These are phyloP conservation scores for Ogataea ramenticola DNA, from an alignment of 805 yeast genomes.

Conservation along the genomic window DNA sequence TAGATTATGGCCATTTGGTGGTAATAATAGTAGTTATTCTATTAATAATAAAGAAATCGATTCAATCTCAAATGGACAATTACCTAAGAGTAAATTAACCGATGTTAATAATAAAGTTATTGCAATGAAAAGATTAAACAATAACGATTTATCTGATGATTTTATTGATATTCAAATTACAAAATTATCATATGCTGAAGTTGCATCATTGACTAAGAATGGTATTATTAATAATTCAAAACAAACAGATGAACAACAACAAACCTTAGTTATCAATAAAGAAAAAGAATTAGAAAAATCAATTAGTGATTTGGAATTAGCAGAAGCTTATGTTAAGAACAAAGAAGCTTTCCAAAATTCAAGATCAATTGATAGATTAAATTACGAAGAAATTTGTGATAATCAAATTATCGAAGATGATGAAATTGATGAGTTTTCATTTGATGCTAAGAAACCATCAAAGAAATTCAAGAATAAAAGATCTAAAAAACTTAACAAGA, in stretches of 20 bases:
- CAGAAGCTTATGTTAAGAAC: conserved; percentile 11
- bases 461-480: conserved; percentile 7
- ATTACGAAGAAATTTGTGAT: background rate
- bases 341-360: conserved; percentile 2
- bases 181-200: conserved; percentile 47
- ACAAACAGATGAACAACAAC: background rate
- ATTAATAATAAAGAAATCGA: no score
- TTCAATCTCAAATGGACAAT: conserved; percentile 1
- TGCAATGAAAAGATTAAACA: conserved; percentile 22
- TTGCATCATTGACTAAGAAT: conserved; percentile 26
- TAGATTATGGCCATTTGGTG: conserved; percentile 14
- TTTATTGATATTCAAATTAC: conserved; percentile 40
- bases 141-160: conserved; percentile 26
- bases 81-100: conserved; percentile 3
- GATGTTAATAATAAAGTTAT: conserved; percentile 18
- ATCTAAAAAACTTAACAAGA: background rate
- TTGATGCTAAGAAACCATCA: conserved; percentile 7
- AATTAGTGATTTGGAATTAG: conserved; percentile 25
- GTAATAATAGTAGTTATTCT: no score
- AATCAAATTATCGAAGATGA: conserved; percentile 3
- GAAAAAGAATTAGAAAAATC: conserved; percentile 24
- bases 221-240: background rate
- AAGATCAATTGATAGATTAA: conserved; percentile 3
- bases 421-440: background rate
- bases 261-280: conserved; percentile 19